phyloP scores from a whole-genome alignment of 2,329 filamentous ascomycete genomes.

The Aspergillus sp. region DNA sequence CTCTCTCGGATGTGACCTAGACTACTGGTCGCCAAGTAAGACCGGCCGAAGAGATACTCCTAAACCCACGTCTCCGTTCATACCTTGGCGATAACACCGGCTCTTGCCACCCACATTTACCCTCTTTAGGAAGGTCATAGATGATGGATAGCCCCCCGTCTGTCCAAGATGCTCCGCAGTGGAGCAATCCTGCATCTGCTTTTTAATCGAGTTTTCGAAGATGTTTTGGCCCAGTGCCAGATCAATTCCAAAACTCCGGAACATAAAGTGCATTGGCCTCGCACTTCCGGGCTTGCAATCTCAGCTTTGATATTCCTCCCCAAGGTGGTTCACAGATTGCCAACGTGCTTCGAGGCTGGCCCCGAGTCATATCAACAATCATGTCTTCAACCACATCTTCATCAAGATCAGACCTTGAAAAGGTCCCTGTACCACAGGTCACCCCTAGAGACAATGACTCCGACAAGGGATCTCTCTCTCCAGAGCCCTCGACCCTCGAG shows the following conservation, averaged over 20 bases:
- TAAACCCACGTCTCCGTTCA: background rate
- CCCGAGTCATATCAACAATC: slow-evolving; percentile 1
- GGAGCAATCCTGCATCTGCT: background rate
- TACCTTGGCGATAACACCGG: slow-evolving; percentile 1
- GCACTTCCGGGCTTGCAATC: background rate
- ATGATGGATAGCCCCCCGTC: slow-evolving; percentile 3
- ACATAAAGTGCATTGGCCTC: background rate
- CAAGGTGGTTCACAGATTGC: background rate
- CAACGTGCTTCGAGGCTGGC: slow-evolving; percentile 8
- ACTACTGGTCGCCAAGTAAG: slow-evolving; percentile 7
- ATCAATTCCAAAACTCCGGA: background rate
- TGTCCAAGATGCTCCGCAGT: slow-evolving; percentile 3
- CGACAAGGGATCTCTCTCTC: background rate
- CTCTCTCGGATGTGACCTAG: slow-evolving; percentile 4
- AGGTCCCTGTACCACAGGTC: slow-evolving; percentile 5
- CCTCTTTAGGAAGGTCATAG: slow-evolving; percentile 4
- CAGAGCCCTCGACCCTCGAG: background rate
- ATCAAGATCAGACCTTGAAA: background rate
- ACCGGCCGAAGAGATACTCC: slow-evolving; percentile 1
- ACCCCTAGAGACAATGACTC: slow-evolving; percentile 1
- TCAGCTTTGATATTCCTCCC: background rate
- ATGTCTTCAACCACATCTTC: slow-evolving; percentile 2
- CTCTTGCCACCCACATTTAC: slow-evolving; percentile 5
- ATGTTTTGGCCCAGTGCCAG: background rate
- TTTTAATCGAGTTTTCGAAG: slow-evolving; percentile 1